phyloP scores from a whole-genome alignment of 2,329 filamentous ascomycete genomes.

The Fusarium nematophilum region DNA sequence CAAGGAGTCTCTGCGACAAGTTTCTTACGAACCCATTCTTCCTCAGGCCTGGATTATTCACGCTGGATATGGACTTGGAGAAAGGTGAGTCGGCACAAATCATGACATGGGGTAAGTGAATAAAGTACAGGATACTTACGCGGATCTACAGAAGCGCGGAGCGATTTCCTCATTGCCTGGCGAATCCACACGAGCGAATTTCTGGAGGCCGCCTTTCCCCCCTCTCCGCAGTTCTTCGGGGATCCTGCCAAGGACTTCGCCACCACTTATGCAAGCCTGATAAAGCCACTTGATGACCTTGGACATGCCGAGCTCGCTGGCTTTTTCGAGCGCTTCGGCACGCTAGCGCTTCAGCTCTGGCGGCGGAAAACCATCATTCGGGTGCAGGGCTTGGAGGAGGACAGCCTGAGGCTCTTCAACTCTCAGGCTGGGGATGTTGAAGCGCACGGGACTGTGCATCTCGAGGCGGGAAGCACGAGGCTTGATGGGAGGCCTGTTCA shows the following conservation, averaged over 20 bases:
- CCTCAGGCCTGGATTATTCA: neutral
- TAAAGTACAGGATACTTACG: neutral
- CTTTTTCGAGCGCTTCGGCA: neutral
- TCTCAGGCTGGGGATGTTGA: neutral
- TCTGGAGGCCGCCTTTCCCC: neutral
- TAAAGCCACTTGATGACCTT: neutral
- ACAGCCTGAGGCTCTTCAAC: neutral
- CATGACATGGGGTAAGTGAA: neutral
- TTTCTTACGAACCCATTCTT: neutral
- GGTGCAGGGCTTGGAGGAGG: neutral
- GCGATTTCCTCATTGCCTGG: neutral
- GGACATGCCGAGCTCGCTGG: neutral
- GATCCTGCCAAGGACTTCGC: neutral
- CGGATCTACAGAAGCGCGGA: neutral
- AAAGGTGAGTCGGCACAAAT: neutral
- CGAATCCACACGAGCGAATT: conserved; percentile 5
- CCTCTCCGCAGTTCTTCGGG: neutral
- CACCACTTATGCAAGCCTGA: neutral
- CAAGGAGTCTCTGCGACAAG: neutral
- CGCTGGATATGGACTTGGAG: neutral
- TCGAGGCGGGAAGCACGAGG: neutral
- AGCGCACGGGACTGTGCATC: neutral
- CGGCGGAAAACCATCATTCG: neutral
- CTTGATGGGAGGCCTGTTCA: neutral
- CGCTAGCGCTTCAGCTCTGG: conserved; percentile 4